A percentile compares a stretch with the other conserved stretches of the same genome.
Conservation (phyloP, 1,139 yeast species). For the Lodderomyces margitis region DNA sequence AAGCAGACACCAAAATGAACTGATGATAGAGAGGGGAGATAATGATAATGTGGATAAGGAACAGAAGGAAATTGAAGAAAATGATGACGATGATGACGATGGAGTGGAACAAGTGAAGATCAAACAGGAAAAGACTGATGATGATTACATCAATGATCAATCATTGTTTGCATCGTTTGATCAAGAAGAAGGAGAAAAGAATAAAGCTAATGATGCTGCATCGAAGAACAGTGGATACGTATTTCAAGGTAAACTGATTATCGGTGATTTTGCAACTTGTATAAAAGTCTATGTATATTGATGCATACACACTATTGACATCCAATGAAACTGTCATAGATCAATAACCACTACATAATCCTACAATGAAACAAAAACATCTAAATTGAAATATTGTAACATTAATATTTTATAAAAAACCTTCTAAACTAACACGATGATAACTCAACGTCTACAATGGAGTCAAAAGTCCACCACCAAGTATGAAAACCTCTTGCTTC, state of each 20-base stretch:
- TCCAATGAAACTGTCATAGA: no score
- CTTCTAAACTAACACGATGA: no score
- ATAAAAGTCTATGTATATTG: slow-evolving; percentile 11
- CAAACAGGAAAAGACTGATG: slow-evolving; percentile 4
- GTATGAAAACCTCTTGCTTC: no score
- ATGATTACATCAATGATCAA: neutral
- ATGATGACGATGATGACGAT: slow-evolving; percentile 2
- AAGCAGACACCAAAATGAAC: no score
- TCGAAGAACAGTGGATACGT: neutral
- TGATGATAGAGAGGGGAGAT: neutral
- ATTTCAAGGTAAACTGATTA: slow-evolving; percentile 5
- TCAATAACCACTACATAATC: no score
- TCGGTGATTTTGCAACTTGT: slow-evolving; percentile 14
- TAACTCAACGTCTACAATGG: no score
- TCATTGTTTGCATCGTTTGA: no score
- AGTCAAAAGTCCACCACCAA: no score
- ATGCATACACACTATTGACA: neutral
- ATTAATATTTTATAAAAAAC: no score
- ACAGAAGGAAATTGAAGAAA: slow-evolving; percentile 3
- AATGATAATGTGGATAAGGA: no score
- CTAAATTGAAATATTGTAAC: no score
- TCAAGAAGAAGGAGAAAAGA: slow-evolving; percentile 6
- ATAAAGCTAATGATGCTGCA: neutral
- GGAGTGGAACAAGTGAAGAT: neutral
- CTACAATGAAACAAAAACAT: no score